Evolutionary conservation across 352 stramenopile genomes (phyloP), one percentile per base, ranked within the genome.

Genomic region (Phytopythium oedochilum): DNA sequence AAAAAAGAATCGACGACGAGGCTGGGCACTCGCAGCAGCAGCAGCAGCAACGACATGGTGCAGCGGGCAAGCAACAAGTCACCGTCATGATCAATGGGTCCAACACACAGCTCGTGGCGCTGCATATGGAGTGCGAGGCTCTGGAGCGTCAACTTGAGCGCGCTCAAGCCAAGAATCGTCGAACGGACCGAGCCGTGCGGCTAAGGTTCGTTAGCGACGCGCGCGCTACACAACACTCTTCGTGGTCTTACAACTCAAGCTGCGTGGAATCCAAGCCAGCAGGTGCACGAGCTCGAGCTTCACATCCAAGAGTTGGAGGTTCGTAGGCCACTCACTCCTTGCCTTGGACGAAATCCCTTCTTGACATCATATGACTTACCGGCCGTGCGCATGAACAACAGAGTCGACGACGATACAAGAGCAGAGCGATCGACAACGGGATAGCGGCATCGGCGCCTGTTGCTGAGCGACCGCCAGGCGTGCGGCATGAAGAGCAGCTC

Each of bases 261-360:
- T n/a, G n/a, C n/a, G n/a, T 48, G 12, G 25, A 31, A 44, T 53
- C 29, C 42, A 78, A 45, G 71, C 39, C 44, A 52, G 32, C 65
- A 78, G 38, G 22, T 77, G 14, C 54, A 67, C 20, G 57, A 55
- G 9, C 66, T 80, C 28, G 68, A 80, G 50, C 28, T 47, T 8
- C 68, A 73, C 26, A 35, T 75, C 46, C 32, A 40, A 0, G 43
- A 55, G 8, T 66, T 73, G 8, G 68, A 80, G 66, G 68, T 78
- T 18, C 1, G 18, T 38, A n/a, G 25, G 18, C 12, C 11, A 32
- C 6, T 1, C 34, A n/a, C 5, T 17, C 18, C 5, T 20, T 18
- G 34, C 31, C 15, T 39, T 39, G 5, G 18, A 15, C 34, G 5
- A 39, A 9, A 10, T 32, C 29, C 29, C 29, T 32, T 9, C 29